Evolutionary conservation across 139 green algal species (phyloP).

Genomic region (Klebsormidium nitens): DNA sequence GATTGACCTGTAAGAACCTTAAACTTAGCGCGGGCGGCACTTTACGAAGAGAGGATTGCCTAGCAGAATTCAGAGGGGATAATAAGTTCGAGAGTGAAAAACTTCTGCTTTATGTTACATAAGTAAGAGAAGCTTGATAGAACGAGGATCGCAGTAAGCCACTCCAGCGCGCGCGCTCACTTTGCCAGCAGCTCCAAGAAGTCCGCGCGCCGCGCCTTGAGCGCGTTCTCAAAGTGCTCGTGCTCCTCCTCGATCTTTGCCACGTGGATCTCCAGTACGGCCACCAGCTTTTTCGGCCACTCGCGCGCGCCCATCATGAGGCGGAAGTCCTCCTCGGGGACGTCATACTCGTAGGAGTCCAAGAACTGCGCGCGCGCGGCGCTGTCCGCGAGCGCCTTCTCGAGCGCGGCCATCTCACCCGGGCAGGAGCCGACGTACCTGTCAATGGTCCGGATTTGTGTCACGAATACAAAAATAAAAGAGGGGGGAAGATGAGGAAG

Average conservation of each 20-base stretch:
- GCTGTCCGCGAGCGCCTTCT: conserved; percentile 17
- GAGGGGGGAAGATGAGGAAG: not conserved
- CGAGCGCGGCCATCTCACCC: conserved; percentile 18
- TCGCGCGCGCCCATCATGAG: conserved; percentile 61
- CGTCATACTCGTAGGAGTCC: conserved; percentile 14
- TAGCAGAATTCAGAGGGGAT: too few species aligned
- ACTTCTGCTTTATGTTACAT: too few species aligned
- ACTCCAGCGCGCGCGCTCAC: too few species aligned
- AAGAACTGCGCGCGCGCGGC: conserved; percentile 24
- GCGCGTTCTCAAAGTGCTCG: conserved; percentile 32
- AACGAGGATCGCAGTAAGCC: too few species aligned
- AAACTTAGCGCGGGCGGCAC: too few species aligned
- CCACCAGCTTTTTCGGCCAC: conserved; percentile 53
- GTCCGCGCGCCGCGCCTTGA: conserved; percentile 37
- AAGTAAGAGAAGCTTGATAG: too few species aligned
- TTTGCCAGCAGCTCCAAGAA: conserved; percentile 13
- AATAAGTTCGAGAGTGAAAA: too few species aligned
- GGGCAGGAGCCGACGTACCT: conserved; percentile 10
- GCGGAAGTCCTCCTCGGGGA: conserved; percentile 66
- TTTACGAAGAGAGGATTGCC: too few species aligned
- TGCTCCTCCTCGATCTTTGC: conserved; percentile 45
- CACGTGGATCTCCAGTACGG: conserved; percentile 6
- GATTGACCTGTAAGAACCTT: too few species aligned
- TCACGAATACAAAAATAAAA: not conserved
- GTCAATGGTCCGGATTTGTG: too few species aligned